Evolutionary conservation across 345 rosid species (phyloP).

Genomic region (Eucalyptus camaldulensis): DNA sequence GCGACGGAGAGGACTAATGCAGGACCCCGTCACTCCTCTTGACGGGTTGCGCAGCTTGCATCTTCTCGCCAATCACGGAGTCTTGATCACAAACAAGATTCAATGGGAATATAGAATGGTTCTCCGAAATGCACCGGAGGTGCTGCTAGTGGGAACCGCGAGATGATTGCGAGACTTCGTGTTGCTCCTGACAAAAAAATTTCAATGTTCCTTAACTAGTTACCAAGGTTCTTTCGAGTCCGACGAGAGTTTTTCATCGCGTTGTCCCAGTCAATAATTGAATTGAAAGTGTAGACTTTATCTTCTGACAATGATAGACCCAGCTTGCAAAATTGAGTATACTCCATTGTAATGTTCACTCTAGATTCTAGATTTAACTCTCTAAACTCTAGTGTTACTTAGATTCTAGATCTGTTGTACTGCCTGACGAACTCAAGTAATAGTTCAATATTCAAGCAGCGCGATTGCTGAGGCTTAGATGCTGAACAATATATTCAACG

Average conservation of each 20-base stretch:
- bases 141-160: slow-evolving; percentile 28
- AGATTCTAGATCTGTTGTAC: not conserved
- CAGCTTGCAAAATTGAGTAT: not conserved
- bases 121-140: slow-evolving; percentile 37
- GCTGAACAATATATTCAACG: not conserved
- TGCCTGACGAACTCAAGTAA: not conserved
- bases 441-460: not conserved
- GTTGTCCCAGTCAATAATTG: not conserved
- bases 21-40: slow-evolving; percentile 39
- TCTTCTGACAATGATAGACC: not conserved
- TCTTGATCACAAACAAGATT: not conserved
- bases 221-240: not conserved
- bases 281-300: not conserved
- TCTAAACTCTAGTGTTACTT: not conserved
- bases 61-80: slow-evolving; percentile 7
- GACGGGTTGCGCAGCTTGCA: slow-evolving; percentile 22
- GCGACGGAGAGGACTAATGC: slow-evolving; percentile 48
- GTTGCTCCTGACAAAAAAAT: not conserved
- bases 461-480: not conserved
- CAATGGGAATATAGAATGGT: slow-evolving; percentile 8
- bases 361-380: not conserved
- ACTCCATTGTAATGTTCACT: not conserved
- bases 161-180: not conserved
- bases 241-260: not conserved
- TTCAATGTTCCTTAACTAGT: not conserved